Percentiles rank a stretch among this genome's conserved stretches.
phyloP scores from a whole-genome alignment of 2,329 filamentous ascomycete species.

The Xylariaceae sp. region DNA sequence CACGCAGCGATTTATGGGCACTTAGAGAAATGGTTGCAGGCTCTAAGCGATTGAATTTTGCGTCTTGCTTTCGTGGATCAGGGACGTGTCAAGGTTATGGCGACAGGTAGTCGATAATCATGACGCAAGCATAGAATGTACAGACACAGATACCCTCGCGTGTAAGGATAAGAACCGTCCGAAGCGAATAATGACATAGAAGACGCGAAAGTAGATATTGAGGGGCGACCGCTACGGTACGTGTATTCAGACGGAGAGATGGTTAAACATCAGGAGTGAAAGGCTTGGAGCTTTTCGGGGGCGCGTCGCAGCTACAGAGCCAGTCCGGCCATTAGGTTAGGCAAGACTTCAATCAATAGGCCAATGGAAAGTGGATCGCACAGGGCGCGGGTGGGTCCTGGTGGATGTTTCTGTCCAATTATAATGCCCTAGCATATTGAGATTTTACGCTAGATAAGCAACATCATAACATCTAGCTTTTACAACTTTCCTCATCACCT shows the following conservation, averaged over 20 bases:
- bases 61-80: constrained; percentile 3
- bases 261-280: constrained; percentile 9
- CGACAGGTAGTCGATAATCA: neutral
- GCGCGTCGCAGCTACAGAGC: constrained; percentile 16
- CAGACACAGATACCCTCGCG: constrained; percentile 4
- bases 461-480: constrained; percentile 27
- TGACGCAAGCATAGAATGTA: constrained; percentile 6
- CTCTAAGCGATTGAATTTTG: constrained; percentile 5
- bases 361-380: constrained; percentile 17
- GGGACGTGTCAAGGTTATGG: neutral
- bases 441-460: constrained; percentile 21
- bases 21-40: too few species aligned
- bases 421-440: constrained; percentile 5
- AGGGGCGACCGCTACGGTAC: neutral
- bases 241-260: too few species aligned
- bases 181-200: neutral
- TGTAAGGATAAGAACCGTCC: constrained; percentile 1
- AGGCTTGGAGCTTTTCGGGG: constrained; percentile 12
- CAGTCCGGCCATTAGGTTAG: neutral
- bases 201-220: constrained; percentile 1
- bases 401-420: constrained; percentile 24
- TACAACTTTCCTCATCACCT: constrained; percentile 18
- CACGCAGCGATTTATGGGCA: too few species aligned
- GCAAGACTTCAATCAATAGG: constrained; percentile 4
- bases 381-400: constrained; percentile 21